Conservation (phyloP, 345 rosid species). For the Angophora floribunda region DNA sequence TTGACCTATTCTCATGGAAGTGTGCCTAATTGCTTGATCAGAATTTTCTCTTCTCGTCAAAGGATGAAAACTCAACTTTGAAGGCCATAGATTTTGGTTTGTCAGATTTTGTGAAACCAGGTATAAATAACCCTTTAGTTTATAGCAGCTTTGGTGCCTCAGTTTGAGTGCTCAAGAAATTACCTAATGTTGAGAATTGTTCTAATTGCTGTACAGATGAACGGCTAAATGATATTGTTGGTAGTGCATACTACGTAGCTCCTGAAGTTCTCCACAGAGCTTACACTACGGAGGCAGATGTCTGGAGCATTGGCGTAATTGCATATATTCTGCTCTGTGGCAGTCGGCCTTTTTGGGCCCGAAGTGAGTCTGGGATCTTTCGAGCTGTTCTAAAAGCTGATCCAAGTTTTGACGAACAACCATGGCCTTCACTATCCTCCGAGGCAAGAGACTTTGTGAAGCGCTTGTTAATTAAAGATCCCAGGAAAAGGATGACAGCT, state of each 20-base stretch:
- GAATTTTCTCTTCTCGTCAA: conserved; percentile 81
- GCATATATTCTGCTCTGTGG: conserved; percentile 90
- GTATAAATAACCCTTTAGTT: conserved; percentile 15
- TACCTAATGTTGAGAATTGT: background rate
- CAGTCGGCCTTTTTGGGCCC: conserved; percentile 98
- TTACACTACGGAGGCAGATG: conserved; percentile 87
- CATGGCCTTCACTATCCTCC: conserved; percentile 84
- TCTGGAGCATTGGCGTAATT: conserved; percentile 96
- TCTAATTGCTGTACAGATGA: conserved; percentile 47
- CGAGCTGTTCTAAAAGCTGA: conserved; percentile 91
- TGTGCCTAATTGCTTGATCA: conserved; percentile 16
- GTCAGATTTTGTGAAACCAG: conserved; percentile 94
- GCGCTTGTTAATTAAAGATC: conserved; percentile 80
- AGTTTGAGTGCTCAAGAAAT: background rate
- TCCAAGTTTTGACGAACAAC: conserved; percentile 82
- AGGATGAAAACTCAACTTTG: conserved; percentile 71
- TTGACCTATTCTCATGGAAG: background rate
- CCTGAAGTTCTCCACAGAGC: conserved; percentile 98
- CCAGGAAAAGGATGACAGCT: conserved; percentile 92
- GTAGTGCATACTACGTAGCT: conserved; percentile 94
- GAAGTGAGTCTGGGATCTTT: conserved; percentile 92
- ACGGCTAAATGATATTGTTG: conserved; percentile 94
- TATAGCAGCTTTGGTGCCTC: background rate
- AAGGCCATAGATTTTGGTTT: conserved; percentile 98
- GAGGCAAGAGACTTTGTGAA: conserved; percentile 92